phyloP scores from a whole-genome alignment of 208 protist species.

The Crithidia acanthocephali region DNA sequence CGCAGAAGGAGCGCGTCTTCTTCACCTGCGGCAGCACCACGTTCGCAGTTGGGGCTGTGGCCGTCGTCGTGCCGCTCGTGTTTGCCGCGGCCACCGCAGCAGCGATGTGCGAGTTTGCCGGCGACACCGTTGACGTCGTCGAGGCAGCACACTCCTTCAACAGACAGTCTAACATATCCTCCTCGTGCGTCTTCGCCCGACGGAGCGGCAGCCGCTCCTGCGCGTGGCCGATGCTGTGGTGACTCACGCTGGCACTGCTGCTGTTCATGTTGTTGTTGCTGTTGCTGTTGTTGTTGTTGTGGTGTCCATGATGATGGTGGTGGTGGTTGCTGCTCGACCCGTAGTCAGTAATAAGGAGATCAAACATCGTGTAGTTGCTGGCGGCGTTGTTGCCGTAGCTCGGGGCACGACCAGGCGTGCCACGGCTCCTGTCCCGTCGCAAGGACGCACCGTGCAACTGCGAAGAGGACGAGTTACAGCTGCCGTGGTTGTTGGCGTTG shows the following conservation, averaged over 20 bases:
- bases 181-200: background rate
- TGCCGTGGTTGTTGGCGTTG: background rate
- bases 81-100: no score
- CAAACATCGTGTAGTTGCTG: background rate
- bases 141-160: background rate
- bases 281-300: background rate
- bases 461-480: background rate
- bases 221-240: background rate
- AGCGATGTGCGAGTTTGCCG: background rate
- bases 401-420: background rate
- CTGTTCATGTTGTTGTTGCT: background rate
- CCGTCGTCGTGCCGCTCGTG: no score
- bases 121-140: conserved; percentile 1
- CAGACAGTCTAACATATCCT: background rate
- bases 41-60: background rate
- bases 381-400: background rate
- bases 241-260: background rate
- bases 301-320: background rate
- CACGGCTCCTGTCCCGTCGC: background rate
- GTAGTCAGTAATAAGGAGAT: background rate
- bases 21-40: background rate
- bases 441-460: background rate
- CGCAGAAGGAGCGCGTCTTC: background rate
- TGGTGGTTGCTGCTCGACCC: background rate
- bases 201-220: background rate